Evolutionary conservation across 805 yeast species (phyloP), one percentile per base, ranked within the genome.

Genomic region (Pichia manshurica): DNA sequence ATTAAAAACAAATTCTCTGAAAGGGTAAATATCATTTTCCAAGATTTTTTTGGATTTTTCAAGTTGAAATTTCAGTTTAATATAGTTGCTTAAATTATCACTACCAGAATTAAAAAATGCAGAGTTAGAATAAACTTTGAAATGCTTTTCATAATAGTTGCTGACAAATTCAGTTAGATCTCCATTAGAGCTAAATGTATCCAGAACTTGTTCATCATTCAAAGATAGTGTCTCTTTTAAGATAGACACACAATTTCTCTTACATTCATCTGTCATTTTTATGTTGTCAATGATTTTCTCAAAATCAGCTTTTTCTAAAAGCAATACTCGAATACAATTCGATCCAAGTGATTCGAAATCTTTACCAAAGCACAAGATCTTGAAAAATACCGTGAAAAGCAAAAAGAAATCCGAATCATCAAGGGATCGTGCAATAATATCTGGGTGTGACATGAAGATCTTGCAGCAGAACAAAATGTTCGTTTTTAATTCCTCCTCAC

Each of bases 1-100:
- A 2, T 69, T 60, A 8, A 70, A 59, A 2, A 79, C 68, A 56
- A 59, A 68, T 56, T 51, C 19, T 56, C 53, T 67, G 64, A 60
- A 71, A 45, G 61, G 68, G 48, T 22, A 60, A 50, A 62, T 56
- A 45, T 67, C 73, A 39, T 57, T 60, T 5, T 39, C 28, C 22
- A 55, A 45, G 0, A 48, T 4, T 13, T 48, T 44, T 16, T 16
- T 15, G 5, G 44, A 31, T 25, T 35, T 38, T 12, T 41, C 34
- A 4, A 38, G 15, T 7, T 42, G 20, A 19, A 37, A 29, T 38
- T 34, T 33, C 1, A n/a, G 12, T n/a, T 17, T 13, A 6, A 44
- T 35, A 31, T 37, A 40, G 15, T 40, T 47, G 1, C 41, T 45
- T 22, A 54, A 21, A 1, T 36, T 45, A 13, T 49, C 47, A 2